Conservation (phyloP, 345 rosid genomes). For the Brassica nigra region DNA sequence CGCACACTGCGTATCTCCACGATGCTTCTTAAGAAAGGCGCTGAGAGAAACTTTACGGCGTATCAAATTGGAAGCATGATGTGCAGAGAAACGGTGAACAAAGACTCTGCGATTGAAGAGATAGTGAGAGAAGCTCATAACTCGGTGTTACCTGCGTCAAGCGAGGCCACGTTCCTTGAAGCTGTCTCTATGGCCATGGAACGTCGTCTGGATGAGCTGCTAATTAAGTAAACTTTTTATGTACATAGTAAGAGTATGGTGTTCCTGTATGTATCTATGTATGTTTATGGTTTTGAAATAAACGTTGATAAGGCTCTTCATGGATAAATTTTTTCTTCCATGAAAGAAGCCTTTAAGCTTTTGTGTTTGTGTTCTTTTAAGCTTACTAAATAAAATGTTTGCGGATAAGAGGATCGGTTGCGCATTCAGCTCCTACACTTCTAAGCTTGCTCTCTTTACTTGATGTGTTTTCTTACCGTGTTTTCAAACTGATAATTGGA, state of each 20-base stretch:
- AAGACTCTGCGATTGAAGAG: conserved; percentile 74
- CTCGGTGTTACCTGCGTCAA: conserved; percentile 58
- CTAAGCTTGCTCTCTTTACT: background rate
- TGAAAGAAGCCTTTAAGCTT: conserved; percentile 36
- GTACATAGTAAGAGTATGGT: conserved; percentile 38
- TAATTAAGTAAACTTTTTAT: conserved; percentile 38
- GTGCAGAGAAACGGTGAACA: conserved; percentile 77
- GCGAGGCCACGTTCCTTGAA: conserved; percentile 70
- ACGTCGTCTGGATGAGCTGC: conserved; percentile 55
- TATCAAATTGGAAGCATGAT: conserved; percentile 78
- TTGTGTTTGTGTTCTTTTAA: conserved; percentile 19
- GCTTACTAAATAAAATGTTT: conserved; percentile 12
- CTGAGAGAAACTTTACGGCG: conserved; percentile 70
- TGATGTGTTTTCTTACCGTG: too few relatives aligned
- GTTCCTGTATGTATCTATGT: conserved; percentile 27
- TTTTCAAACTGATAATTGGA: too few relatives aligned
- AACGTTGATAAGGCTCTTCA: conserved; percentile 33
- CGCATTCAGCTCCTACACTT: background rate
- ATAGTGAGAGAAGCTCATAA: conserved; percentile 66
- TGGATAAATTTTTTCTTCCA: conserved; percentile 37
- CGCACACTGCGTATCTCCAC: conserved; percentile 80
- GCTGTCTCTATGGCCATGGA: conserved; percentile 67
- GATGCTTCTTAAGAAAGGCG: conserved; percentile 89
- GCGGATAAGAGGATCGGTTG: background rate
- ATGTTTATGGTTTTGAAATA: conserved; percentile 13